Evolutionary conservation across 768 basidiomycete genomes (phyloP), one percentile per base, ranked within the genome.

Genomic region (Obba rivulosa): DNA sequence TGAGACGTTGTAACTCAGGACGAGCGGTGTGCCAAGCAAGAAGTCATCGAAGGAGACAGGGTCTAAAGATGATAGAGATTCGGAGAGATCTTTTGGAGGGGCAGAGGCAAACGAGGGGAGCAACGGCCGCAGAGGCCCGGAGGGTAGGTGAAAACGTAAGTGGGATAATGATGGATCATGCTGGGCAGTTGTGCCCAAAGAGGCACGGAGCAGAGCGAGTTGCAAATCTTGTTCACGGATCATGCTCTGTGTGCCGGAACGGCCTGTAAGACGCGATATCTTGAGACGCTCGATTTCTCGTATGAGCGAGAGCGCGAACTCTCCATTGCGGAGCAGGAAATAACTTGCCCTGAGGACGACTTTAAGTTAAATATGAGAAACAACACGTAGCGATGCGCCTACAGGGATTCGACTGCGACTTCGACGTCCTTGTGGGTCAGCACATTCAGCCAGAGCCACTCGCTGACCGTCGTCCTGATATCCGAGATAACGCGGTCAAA

Each of bases 381-480:
- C 34, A 34, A 39, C 18, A 47, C 35, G 41, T 38, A 36, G 28
- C 45, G 25, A 5, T 37, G 18, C 1, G 68, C 88, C 62, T 65
- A 92, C 92, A 94, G 62, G 11, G 89, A 87, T 56, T 92, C 81
- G 17, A 95, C 80, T 0, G 92, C 85, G 20, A 86, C 85, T 53
- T 87, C 83, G 1, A 94, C 85, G 52, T 92, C 90, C 56, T 80
- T 78, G 58, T 77, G 76, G 2, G 91, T 94, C 44, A 96, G 71
- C 34, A 95, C 85, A 59, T 93, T 91, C 20, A 81, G 65, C 93
- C 92, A 96, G 1, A 96, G 71, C 92, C 92, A 96, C 72, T 96
- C 93, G 61, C 91, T 87, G 43, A 94, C 79, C 49, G 85, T 83
- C 1, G 77, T 84, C 49, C 92, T 72, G 34, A 93, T 88, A 51